Evolutionary conservation across 768 basidiomycete genomes (phyloP).

Genomic region (Agaricus sinodeliciosus): DNA sequence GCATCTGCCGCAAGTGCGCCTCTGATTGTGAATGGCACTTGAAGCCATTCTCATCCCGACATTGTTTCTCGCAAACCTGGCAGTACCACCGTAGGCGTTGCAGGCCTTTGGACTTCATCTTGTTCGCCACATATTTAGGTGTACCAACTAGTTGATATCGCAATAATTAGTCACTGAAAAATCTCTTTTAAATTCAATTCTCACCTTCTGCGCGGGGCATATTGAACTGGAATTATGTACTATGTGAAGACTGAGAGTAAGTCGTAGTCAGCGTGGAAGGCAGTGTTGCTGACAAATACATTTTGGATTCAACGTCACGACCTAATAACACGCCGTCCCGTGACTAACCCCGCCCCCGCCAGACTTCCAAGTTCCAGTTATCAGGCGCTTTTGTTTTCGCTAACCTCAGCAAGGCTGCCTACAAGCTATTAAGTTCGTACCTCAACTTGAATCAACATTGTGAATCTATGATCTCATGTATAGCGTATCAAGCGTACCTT

Average conservation of each 20-base stretch:
- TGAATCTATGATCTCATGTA: too few species aligned
- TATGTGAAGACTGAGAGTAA: background rate
- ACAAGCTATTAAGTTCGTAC: too few species aligned
- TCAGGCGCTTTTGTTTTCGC: too few species aligned
- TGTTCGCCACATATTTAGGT: conserved; percentile 86
- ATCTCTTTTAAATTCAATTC: conserved; percentile 1
- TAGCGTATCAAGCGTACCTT: too few species aligned
- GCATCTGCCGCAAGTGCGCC: conserved; percentile 92
- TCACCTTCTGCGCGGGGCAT: conserved; percentile 87
- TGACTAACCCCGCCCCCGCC: too few species aligned
- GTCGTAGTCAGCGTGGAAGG: background rate
- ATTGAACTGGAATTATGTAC: conserved; percentile 9
- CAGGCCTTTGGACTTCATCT: conserved; percentile 96
- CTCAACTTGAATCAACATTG: too few species aligned
- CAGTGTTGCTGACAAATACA: conserved; percentile 2
- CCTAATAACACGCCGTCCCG: too few species aligned
- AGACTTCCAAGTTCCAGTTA: too few species aligned
- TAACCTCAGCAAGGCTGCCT: too few species aligned
- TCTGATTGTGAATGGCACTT: conserved; percentile 90
- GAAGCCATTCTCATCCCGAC: conserved; percentile 98
- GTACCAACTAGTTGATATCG: conserved; percentile 56
- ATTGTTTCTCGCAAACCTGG: conserved; percentile 99
- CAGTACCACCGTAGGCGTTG: conserved; percentile 98
- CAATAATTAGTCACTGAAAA: background rate
- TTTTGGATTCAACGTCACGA: background rate